Evolutionary conservation across 768 basidiomycete species (phyloP).

Genomic region (Auricularia cornea): DNA sequence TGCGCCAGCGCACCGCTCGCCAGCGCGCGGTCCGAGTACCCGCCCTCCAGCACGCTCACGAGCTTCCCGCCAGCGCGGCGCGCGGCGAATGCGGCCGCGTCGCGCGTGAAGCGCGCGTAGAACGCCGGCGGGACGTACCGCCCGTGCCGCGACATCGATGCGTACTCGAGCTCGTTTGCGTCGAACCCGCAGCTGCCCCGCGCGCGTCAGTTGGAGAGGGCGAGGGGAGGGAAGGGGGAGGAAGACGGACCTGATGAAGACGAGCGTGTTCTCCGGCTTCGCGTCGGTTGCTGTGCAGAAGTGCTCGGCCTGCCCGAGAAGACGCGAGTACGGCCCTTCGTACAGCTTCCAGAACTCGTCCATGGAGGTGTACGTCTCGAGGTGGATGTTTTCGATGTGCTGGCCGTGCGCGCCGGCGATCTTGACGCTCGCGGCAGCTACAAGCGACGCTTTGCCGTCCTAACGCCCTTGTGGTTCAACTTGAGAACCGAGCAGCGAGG

Average conservation of each 20-base stretch:
- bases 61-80: constrained; percentile 57
- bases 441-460: constrained; percentile 71
- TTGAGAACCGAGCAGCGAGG: neutral
- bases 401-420: constrained; percentile 79
- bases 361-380: constrained; percentile 62
- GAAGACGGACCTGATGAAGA: constrained; percentile 71
- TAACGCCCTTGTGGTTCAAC: constrained; percentile 21
- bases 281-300: constrained; percentile 62
- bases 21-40: constrained; percentile 86
- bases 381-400: constrained; percentile 78
- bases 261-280: constrained; percentile 50
- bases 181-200: constrained; percentile 80
- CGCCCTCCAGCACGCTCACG: constrained; percentile 89
- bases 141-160: constrained; percentile 85
- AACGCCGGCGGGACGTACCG: constrained; percentile 85
- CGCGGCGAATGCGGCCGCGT: constrained; percentile 58
- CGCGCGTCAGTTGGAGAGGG: constrained; percentile 1
- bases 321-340: constrained; percentile 45
- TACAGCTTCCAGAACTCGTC: constrained; percentile 78
- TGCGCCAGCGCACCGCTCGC: constrained; percentile 79
- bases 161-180: constrained; percentile 84
- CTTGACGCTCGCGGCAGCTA: constrained; percentile 82
- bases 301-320: constrained; percentile 58
- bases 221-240: neutral
- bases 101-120: constrained; percentile 73